Conservation (phyloP, 108 stramenopile species). For the Cyclotella choctawhatcheeana region DNA sequence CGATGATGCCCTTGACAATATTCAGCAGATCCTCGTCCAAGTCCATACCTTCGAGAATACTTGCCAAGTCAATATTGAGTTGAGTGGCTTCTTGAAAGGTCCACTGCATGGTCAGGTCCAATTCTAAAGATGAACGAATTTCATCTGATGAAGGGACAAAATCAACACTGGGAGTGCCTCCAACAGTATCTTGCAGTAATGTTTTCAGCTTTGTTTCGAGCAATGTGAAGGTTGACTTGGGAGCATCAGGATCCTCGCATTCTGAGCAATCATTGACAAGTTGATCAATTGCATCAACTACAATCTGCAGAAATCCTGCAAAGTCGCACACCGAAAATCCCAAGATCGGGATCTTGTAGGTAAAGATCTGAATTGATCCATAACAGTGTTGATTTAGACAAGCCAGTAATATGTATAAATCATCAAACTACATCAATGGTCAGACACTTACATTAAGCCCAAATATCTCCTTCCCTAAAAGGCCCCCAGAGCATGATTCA, state of each 20-base stretch:
- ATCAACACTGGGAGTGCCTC: conserved; percentile 26
- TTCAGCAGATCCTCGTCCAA: conserved; percentile 19
- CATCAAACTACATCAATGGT: too few species aligned
- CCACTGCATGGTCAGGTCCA: conserved; percentile 24
- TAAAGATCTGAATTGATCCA: conserved; percentile 13
- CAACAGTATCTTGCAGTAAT: conserved; percentile 35
- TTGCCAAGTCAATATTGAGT: conserved; percentile 31
- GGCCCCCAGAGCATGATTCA: conserved; percentile 52
- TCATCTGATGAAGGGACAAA: conserved; percentile 5
- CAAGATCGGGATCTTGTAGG: conserved; percentile 32
- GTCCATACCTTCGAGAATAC: conserved; percentile 27
- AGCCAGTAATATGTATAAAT: too few species aligned
- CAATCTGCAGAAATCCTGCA: conserved; percentile 25
- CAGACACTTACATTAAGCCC: conserved; percentile 2
- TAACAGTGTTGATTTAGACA: neutral
- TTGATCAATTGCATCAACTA: conserved; percentile 20
- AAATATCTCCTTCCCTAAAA: conserved; percentile 29
- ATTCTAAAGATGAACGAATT: conserved; percentile 1
- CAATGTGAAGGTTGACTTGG: conserved; percentile 17
- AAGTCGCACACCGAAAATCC: conserved; percentile 26
- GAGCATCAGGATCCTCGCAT: conserved; percentile 7
- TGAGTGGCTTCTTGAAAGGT: conserved; percentile 7
- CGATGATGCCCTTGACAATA: neutral
- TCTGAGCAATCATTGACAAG: conserved; percentile 18
- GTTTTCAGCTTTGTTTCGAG: conserved; percentile 29